A percentile compares a stretch with the other conserved stretches of the same genome.
Conservation (phyloP, 2,329 filamentous ascomycete species). For the Xylaria digitata region DNA sequence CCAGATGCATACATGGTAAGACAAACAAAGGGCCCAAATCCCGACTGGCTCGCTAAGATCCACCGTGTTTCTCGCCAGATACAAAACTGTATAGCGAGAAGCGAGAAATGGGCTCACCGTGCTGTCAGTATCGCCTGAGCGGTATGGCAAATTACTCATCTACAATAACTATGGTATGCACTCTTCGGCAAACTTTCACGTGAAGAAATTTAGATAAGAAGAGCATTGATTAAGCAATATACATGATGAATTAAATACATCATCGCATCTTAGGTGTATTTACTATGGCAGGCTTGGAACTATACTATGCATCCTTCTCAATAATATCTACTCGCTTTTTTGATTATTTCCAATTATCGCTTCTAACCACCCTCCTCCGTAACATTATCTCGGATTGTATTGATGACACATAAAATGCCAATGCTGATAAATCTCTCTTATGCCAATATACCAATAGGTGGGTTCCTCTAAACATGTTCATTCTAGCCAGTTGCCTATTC, state of each 20-base stretch:
- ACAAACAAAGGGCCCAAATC: slow-evolving; percentile 19
- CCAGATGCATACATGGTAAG: slow-evolving; percentile 26
- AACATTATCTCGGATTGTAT: neutral
- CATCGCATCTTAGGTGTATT: neutral
- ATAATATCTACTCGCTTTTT: neutral
- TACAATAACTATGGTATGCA: slow-evolving; percentile 1
- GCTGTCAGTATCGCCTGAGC: slow-evolving; percentile 1
- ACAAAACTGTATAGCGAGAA: slow-evolving; percentile 1
- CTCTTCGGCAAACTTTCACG: slow-evolving; percentile 6
- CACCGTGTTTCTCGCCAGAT: neutral
- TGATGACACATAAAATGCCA: neutral
- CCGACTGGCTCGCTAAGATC: slow-evolving; percentile 25
- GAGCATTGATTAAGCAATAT: neutral
- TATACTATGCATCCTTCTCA: neutral
- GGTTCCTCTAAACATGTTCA: neutral
- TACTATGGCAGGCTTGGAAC: neutral
- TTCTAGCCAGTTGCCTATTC: slow-evolving; percentile 18
- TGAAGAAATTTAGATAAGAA: neutral
- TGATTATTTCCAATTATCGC: neutral
- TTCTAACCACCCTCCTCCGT: neutral
- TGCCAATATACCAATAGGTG: neutral
- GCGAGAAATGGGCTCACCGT: slow-evolving; percentile 2
- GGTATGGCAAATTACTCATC: slow-evolving; percentile 9
- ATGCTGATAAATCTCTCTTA: neutral
- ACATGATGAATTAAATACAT: slow-evolving; percentile 2